Base-by-base conservation (phyloP, 345 rosid genomes). In the Boechera stricta region DNA sequence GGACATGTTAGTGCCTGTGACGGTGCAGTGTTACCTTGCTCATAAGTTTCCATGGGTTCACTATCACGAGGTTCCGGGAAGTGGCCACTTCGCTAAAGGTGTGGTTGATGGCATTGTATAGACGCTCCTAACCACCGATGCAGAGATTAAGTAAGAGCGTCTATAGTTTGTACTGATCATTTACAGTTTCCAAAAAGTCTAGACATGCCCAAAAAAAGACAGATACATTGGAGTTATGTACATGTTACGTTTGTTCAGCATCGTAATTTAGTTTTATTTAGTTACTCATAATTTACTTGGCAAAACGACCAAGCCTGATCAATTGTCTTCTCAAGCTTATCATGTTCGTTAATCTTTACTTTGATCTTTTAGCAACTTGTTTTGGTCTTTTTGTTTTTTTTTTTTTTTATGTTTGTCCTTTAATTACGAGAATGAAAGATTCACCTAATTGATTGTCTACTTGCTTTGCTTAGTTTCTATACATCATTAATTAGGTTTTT, bases 31-130 rank as follows among this genome's bases (percentile, higher is more conserved):
- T 3, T 88, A 67, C 77, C 69, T 92, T 18, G 64, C 88, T 0
- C 80, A 84, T 44, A 87, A 86, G 82, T 87, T 86, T 67, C 93
- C 89, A 1, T 93, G 96, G 93, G 67, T 90, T 73, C 86, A 61
- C 2, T 90, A 88, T 70, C 93, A 90, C 10, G 93, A 93, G 73
- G 85, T 90, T 82, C 77, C 84, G 1, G 82, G 85, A n/a, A 61
- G 69, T 6, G 96, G 98, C 5, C 96, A 90, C 73, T 48, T 87
- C 77, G 74, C 35, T 70, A 69, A 82, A 69, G 73, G 63, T 29
- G 61, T 82, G 31, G 18, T 83, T 73, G 96, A 90, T 61, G 75
- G 72, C 29, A 70, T 92, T 67, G 15, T 88, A 10, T 83, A 84
- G 83, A 78, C 81, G 4, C 90, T 90, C 60, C 36, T 89, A 69